Conservation (phyloP, 179 eudicot species). For the Beta lomatogona region DNA sequence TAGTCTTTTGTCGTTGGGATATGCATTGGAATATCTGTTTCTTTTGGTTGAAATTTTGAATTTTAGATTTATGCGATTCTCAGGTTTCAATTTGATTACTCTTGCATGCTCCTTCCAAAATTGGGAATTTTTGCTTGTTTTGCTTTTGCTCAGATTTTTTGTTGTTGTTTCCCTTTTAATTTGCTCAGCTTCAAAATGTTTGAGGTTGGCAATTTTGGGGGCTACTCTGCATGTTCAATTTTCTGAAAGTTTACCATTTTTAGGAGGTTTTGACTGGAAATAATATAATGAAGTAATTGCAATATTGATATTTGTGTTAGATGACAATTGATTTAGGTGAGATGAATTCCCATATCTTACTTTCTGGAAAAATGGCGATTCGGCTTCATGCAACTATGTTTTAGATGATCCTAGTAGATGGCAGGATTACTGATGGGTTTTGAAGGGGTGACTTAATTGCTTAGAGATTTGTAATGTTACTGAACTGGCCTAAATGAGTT, state of each 20-base stretch:
- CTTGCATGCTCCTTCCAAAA: background rate
- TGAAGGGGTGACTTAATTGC: no score
- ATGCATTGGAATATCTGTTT: background rate
- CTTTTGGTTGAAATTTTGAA: background rate
- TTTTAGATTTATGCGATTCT: background rate
- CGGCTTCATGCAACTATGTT: background rate
- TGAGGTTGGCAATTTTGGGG: no score
- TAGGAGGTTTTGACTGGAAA: background rate
- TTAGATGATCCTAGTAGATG: background rate
- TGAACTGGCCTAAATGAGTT: background rate
- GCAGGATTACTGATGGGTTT: background rate
- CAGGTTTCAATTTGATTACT: constrained; percentile 10
- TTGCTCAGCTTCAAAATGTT: background rate
- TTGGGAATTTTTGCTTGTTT: background rate
- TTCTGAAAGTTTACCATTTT: background rate
- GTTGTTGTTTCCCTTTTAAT: background rate
- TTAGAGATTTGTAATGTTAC: no score
- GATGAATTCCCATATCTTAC: background rate
- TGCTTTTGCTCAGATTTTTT: background rate
- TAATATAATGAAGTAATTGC: background rate
- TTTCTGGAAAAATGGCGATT: background rate
- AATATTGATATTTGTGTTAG: background rate
- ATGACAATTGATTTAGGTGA: background rate
- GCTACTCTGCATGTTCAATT: background rate
- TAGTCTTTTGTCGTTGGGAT: background rate